Base-by-base conservation (phyloP, 345 rosid genomes). In the Schrenkiella parvula region DNA sequence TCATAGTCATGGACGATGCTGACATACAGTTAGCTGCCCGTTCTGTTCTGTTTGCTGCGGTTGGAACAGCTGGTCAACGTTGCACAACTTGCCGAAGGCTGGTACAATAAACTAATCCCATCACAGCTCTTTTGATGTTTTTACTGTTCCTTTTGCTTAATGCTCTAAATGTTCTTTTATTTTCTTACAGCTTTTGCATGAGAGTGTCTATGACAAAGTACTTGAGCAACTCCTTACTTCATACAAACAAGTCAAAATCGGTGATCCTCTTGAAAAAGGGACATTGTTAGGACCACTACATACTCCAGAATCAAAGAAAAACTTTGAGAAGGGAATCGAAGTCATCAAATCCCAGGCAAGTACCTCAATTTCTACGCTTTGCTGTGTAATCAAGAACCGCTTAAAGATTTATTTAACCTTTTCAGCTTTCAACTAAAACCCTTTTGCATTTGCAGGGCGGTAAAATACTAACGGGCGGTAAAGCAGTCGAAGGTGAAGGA, bases 1-100 rank as follows among this genome's bases (percentile, higher is more conserved):
- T 95, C 71, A 77, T 89, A 56, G 86, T 95, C 47, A 89, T 95
- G 99, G 96, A 87, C 74, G 98, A 92, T 64, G 97, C 99, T 6
- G 93, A 92, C 77, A 66, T 88, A 60, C 83, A 79, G 75, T 80
- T 95, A 75, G 99, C 99, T 55, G 89, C 82, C 59, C 90, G 96
- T 19, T 88, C 99, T 37, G 86, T 92, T 72, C 75, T 92, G 44
- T 92, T 91, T 79, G 99, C 97, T 55, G 93, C 99, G 38, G 99
- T 92, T 55, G 99, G 99, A 69, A 95, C 98, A 9, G 98, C 97
- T 81, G 98, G 98, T 43, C 99, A 92, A 64, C 92, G 99, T 67
- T 92, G 97, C 87, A 91, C 99, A 70, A 89, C 99, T 59, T 92
- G 97, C 75, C 99, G 98, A 78, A 84, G 99, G 74, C 99, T 95